A percentile compares a stretch with the other conserved stretches of the same genome.
Conservation (phyloP, 1,139 yeast genomes). For the Candida smagusa region DNA sequence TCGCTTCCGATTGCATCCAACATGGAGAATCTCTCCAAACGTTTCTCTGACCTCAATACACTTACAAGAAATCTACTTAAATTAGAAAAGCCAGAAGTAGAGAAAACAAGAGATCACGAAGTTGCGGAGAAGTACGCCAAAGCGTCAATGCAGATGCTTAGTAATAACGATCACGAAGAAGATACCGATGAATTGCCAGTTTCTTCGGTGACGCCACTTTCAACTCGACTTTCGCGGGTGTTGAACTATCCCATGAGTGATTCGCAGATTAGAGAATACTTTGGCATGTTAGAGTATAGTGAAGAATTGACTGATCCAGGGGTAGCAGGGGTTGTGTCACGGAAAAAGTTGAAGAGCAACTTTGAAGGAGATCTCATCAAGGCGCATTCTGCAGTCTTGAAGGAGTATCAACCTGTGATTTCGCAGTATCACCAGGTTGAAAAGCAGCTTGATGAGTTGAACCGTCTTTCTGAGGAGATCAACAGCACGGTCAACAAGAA, state of each 20-base stretch:
- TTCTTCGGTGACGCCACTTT: slow-evolving; percentile 17
- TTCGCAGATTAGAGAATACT: slow-evolving; percentile 44
- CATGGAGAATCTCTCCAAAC: slow-evolving; percentile 36
- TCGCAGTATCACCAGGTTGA: slow-evolving; percentile 44
- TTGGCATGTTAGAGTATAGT: slow-evolving; percentile 45
- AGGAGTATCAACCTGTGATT: slow-evolving; percentile 60
- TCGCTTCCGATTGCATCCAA: slow-evolving; percentile 42
- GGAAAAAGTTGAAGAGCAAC: slow-evolving; percentile 54
- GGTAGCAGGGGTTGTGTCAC: slow-evolving; percentile 18
- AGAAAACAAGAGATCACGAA: slow-evolving; percentile 6
- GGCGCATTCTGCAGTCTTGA: slow-evolving; percentile 55
- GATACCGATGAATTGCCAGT: background rate
- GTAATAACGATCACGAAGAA: slow-evolving; percentile 7
- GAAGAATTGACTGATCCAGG: slow-evolving; percentile 19
- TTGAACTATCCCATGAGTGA: slow-evolving; percentile 50
- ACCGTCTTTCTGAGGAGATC: slow-evolving; percentile 26
- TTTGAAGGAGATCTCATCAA: slow-evolving; percentile 70
- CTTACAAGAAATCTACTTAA: slow-evolving; percentile 30
- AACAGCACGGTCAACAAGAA: slow-evolving; percentile 36
- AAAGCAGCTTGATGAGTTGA: slow-evolving; percentile 38
- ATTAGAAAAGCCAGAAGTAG: slow-evolving; percentile 4
- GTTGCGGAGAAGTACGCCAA: slow-evolving; percentile 18
- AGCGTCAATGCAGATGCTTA: slow-evolving; percentile 10
- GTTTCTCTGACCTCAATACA: slow-evolving; percentile 32
- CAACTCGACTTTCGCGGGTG: slow-evolving; percentile 49